Evolutionary conservation across 768 basidiomycete genomes (phyloP).

Genomic region (Rubroboletus pulcherrimus): DNA sequence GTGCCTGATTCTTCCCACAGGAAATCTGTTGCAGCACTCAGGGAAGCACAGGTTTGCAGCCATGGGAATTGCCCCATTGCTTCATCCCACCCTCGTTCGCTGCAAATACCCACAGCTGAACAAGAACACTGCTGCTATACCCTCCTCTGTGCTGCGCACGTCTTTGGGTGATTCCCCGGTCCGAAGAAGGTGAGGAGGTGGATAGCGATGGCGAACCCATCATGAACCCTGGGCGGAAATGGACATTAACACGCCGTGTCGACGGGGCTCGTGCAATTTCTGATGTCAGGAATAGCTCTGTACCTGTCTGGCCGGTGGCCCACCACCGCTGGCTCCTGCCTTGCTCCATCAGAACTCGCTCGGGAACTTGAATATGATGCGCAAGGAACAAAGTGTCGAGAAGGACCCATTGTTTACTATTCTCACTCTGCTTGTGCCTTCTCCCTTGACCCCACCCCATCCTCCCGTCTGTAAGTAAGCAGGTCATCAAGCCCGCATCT

Average conservation of each 20-base stretch:
- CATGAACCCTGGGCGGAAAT: conserved; percentile 32
- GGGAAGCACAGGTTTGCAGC: conserved; percentile 69
- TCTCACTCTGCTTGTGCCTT: too few relatives aligned
- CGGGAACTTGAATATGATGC: conserved; percentile 16
- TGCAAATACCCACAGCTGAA: conserved; percentile 18
- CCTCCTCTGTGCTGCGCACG: conserved; percentile 18
- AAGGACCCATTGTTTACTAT: too few relatives aligned
- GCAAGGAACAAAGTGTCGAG: background rate
- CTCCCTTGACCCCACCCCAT: background rate
- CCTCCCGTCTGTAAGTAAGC: conserved; percentile 10
- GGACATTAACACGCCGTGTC: conserved; percentile 32
- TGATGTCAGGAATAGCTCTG: conserved; percentile 15
- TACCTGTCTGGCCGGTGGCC: conserved; percentile 30
- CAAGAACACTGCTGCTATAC: conserved; percentile 7
- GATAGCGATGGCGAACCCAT: conserved; percentile 35
- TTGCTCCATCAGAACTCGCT: conserved; percentile 28
- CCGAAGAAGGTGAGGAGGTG: conserved; percentile 34
- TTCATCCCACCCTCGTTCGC: conserved; percentile 41
- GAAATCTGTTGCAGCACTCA: conserved; percentile 78
- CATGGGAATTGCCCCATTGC: conserved; percentile 57
- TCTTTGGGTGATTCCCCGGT: conserved; percentile 36
- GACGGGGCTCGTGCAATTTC: conserved; percentile 12
- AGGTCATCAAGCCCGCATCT: background rate
- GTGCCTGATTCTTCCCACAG: conserved; percentile 67
- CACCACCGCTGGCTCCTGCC: conserved; percentile 31